Percentiles rank a stretch among this genome's conserved stretches.
phyloP scores from a whole-genome alignment of 1,284 basidiomycete genomes.

The Bjerkandera adusta region DNA sequence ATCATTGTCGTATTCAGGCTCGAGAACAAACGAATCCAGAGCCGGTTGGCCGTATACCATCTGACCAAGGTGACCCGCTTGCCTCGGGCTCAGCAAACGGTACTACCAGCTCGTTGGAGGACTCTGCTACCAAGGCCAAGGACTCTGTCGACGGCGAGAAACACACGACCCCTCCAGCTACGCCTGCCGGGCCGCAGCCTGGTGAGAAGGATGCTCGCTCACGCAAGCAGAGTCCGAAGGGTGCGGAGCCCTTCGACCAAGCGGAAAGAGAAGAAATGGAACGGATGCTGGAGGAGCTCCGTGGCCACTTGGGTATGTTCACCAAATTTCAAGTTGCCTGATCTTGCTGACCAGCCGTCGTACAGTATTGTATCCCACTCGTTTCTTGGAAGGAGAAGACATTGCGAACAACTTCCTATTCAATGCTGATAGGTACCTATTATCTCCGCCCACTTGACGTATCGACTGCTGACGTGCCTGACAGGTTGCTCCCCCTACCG shows the following conservation, averaged over 20 bases:
- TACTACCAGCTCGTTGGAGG: conserved; percentile 21
- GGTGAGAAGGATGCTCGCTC: conserved; percentile 20
- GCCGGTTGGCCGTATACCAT: conserved; percentile 53
- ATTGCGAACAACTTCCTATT: conserved; percentile 88
- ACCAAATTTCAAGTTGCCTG: not conserved
- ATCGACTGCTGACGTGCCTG: conserved; percentile 6
- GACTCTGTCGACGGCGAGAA: conserved; percentile 18
- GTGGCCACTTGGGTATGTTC: conserved; percentile 79
- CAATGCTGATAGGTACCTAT: conserved; percentile 73
- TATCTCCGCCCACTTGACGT: not conserved
- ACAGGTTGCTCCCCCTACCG: conserved; percentile 49
- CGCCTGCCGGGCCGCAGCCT: conserved; percentile 14
- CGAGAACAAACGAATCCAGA: conserved; percentile 44
- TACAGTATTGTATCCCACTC: conserved; percentile 76
- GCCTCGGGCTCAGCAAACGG: conserved; percentile 28
- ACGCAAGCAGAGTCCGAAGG: conserved; percentile 41
- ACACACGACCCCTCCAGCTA: conserved; percentile 14
- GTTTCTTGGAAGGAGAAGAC: conserved; percentile 87
- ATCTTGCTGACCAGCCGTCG: not conserved
- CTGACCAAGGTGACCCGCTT: conserved; percentile 51
- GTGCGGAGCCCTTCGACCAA: conserved; percentile 72
- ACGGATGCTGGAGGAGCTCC: conserved; percentile 66
- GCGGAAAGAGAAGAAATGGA: conserved; percentile 91
- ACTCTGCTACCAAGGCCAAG: conserved; percentile 19
- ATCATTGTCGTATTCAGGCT: conserved; percentile 33